phyloP scores from a whole-genome alignment of 2,329 filamentous ascomycete genomes.

The Colletotrichum musae region DNA sequence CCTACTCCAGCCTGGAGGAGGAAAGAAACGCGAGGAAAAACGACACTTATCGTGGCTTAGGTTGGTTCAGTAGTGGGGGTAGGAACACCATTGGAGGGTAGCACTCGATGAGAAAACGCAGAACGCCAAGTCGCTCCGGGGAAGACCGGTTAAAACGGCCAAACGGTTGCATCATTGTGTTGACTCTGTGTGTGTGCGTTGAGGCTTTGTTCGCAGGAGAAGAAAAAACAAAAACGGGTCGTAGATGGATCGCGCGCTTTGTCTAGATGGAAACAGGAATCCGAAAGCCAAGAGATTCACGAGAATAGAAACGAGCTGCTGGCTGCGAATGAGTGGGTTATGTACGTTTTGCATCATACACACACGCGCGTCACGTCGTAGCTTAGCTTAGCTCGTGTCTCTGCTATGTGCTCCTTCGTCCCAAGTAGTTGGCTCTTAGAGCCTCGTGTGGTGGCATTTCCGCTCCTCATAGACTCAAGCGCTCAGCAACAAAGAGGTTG shows the following conservation, averaged over 20 bases:
- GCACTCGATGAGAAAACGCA: background rate
- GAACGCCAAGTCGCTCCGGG: slow-evolving; percentile 16
- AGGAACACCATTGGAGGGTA: background rate
- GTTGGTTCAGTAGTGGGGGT: background rate
- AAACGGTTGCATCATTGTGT: slow-evolving; percentile 16
- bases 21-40: background rate
- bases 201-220: slow-evolving; percentile 20
- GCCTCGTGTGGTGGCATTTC: slow-evolving; percentile 29
- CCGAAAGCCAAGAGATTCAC: slow-evolving; percentile 22
- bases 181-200: too few species aligned
- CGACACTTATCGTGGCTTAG: background rate
- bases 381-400: background rate
- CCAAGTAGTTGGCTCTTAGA: slow-evolving; percentile 2
- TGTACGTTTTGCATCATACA: slow-evolving; percentile 23
- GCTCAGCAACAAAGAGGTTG: background rate
- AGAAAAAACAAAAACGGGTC: background rate
- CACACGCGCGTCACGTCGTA: background rate
- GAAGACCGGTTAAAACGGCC: slow-evolving; percentile 15
- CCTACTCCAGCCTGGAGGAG: background rate
- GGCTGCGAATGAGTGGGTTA: slow-evolving; percentile 2
- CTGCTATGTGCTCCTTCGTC: slow-evolving; percentile 11
- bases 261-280: slow-evolving; percentile 3
- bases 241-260: background rate
- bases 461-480: background rate
- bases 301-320: slow-evolving; percentile 30